Evolutionary conservation across 2,329 filamentous ascomycete species (phyloP), one percentile per base, ranked within the genome.

Genomic region (Cytospora leucostoma): DNA sequence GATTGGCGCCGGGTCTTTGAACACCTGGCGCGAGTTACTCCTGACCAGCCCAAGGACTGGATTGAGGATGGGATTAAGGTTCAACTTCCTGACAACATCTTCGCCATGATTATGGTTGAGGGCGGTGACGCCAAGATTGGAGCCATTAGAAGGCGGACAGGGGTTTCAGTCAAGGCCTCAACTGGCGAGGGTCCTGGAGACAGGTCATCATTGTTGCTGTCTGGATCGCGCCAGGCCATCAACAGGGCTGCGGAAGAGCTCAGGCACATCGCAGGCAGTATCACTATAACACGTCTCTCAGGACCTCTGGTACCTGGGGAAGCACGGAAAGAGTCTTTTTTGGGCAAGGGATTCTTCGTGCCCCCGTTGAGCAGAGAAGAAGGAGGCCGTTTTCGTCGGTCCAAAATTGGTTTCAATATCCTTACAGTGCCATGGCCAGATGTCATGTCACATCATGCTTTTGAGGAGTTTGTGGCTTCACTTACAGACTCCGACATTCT

Each of bases 1-100:
- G 71, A 77, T 63, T 83, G 80, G 80, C 74, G 72, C 15, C 66
- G 70, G 7, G 75, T 77, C 12, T 73, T 83, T 49, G 65, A 70
- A 10, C 65, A 75, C 4, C 73, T 84, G 64, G 73, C 73, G 65
- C 68, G 69, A 15, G 74, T 70, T 67, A 81, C 78, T 15, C 70
- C 70, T 33, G 58, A 55, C 37, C 34, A 65, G 27, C 53, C 27
- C 21, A 57, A 49, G 34, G 34, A 65, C 8, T 59, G 55, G 52
- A 19, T 62, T 53, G 65, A 66, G 32, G 64, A 70, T 34, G 67
- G 63, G 1, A 67, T 74, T 27, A 71, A 70, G 37, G 68, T 76
- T 17, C 44, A 68, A 10, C 40, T 77, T 0, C 61, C 70, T 2
- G 44, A 33, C 15, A 57, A 65, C 37, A 67, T 71, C 4, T 34